phyloP scores from a whole-genome alignment of 1,284 basidiomycete genomes.

The Austroboletus niveus region DNA sequence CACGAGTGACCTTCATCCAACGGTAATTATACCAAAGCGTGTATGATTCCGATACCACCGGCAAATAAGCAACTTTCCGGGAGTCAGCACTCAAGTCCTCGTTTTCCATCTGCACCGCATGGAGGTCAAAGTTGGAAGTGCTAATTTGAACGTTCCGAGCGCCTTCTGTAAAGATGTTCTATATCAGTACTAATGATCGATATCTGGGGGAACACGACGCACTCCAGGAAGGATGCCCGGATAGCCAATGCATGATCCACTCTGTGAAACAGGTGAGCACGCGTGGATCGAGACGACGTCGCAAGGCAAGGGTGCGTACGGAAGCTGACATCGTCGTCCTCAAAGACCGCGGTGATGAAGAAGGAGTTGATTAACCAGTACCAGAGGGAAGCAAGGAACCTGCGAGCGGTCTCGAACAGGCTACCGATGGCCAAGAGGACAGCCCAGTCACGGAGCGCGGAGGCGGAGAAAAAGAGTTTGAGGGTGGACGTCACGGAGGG shows the following conservation, averaged over 20 bases:
- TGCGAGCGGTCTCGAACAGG: slow-evolving; percentile 55
- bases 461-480: slow-evolving; percentile 45
- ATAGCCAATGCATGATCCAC: slow-evolving; percentile 65
- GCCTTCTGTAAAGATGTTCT: slow-evolving; percentile 28
- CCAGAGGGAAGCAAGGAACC: slow-evolving; percentile 44
- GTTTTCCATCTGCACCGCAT: slow-evolving; percentile 36
- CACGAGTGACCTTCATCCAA: slow-evolving; percentile 45
- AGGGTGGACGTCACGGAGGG: slow-evolving; percentile 33
- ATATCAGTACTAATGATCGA: not conserved
- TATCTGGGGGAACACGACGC: slow-evolving; percentile 2
- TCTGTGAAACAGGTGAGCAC: slow-evolving; percentile 31
- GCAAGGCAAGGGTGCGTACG: slow-evolving; percentile 36
- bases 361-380: slow-evolving; percentile 46
- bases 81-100: slow-evolving; percentile 22
- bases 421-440: slow-evolving; percentile 63
- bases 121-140: slow-evolving; percentile 38
- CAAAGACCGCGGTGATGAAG: slow-evolving; percentile 62
- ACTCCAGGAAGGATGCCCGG: slow-evolving; percentile 45
- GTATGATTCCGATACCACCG: slow-evolving; percentile 43
- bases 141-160: slow-evolving; percentile 54
- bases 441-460: slow-evolving; percentile 61
- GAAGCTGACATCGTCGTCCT: slow-evolving; percentile 55
- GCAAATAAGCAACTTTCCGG: slow-evolving; percentile 48
- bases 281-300: not conserved
- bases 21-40: slow-evolving; percentile 49